Evolutionary conservation across 768 basidiomycete species (phyloP).

Genomic region (Cystofilobasidium macerans): DNA sequence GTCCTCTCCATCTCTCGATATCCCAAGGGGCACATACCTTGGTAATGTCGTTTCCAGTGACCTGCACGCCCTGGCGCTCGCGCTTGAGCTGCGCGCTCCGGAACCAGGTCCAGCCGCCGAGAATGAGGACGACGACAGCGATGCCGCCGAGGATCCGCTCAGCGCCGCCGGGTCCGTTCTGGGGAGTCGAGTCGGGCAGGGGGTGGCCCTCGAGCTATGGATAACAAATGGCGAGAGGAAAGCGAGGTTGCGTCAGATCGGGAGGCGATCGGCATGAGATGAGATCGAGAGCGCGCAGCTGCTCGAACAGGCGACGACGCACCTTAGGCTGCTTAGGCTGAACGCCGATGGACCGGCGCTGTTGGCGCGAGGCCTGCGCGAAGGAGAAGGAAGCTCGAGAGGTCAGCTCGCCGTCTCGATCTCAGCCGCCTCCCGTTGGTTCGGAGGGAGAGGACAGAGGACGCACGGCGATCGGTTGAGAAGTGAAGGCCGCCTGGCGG

Average conservation of each 20-base stretch:
- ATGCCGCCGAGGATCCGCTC: conserved; percentile 3
- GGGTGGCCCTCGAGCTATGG: background rate
- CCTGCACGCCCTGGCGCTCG: background rate
- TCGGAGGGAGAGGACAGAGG: no score
- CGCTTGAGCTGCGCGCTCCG: background rate
- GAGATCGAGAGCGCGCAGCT: no score
- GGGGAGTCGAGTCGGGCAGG: background rate
- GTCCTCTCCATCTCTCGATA: background rate
- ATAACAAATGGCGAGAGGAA: background rate
- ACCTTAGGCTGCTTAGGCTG: conserved; percentile 1
- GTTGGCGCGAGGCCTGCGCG: background rate
- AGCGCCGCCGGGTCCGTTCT: background rate
- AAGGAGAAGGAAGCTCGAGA: background rate
- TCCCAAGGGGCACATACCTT: background rate
- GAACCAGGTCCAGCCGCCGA: conserved; percentile 6
- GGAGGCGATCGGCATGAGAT: no score
- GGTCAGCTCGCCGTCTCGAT: background rate
- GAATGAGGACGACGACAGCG: background rate
- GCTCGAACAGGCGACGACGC: background rate
- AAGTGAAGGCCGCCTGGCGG: no score
- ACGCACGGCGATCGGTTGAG: no score
- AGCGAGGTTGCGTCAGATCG: background rate
- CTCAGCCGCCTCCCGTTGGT: no score
- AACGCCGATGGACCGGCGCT: background rate
- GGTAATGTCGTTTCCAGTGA: background rate